These are phyloP conservation scores for Talinum fruticosum DNA, from an alignment of 148 eudicot genomes.

Conservation along the genomic window DNA sequence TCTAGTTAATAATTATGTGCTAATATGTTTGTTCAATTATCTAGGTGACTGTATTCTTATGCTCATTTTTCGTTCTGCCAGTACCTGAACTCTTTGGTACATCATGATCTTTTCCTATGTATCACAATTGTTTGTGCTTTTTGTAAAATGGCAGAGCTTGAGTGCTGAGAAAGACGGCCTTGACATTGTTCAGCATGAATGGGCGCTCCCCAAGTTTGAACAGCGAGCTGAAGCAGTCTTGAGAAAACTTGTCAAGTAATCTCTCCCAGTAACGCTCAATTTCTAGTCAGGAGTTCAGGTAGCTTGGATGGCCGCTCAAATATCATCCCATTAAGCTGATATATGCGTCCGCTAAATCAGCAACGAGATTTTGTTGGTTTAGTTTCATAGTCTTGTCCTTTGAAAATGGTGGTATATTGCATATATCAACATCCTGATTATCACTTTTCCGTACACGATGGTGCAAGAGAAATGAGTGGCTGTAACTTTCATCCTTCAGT, in stretches of 20 bases:
- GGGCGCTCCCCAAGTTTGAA: constrained; percentile 87
- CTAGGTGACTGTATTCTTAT: too few species aligned
- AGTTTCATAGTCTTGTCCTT: neutral
- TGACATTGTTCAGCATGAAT: constrained; percentile 85
- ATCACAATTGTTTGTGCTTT: too few species aligned
- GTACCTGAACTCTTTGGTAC: too few species aligned
- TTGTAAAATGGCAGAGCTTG: constrained; percentile 22
- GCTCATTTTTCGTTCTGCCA: too few species aligned
- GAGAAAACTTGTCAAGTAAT: constrained; percentile 54
- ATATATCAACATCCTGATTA: neutral
- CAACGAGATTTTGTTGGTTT: neutral
- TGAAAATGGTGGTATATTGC: neutral
- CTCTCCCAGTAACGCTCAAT: neutral
- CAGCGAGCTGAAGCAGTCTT: constrained; percentile 89
- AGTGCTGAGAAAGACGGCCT: constrained; percentile 85
- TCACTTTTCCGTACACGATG: too few species aligned
- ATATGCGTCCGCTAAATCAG: neutral
- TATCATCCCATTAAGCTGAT: neutral
- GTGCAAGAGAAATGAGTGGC: too few species aligned
- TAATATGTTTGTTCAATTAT: too few species aligned
- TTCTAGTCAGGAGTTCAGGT: neutral
- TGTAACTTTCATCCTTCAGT: too few species aligned
- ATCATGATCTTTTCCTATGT: neutral
- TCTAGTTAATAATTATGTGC: too few species aligned
- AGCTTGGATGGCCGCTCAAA: neutral